phyloP scores from a whole-genome alignment of 176 grass and related monocot genomes.

The maize (Zea mays) region DNA sequence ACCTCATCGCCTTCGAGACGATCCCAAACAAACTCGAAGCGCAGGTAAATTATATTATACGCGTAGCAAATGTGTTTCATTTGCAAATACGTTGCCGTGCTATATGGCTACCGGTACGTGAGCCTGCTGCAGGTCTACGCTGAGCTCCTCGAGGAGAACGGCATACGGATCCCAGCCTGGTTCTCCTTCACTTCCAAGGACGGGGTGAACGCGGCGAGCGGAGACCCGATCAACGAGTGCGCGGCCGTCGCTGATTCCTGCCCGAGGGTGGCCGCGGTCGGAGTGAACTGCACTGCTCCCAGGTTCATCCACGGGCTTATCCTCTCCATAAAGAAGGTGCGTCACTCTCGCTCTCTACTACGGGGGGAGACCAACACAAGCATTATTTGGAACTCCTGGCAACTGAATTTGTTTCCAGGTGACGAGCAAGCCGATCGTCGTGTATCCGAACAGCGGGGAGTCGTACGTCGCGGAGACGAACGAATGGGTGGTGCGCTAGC shows the following conservation, averaged over 20 bases:
- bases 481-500: slow-evolving; percentile 34
- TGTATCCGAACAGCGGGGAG: slow-evolving; percentile 45
- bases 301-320: slow-evolving; percentile 23
- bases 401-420: not conserved
- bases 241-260: slow-evolving; percentile 27
- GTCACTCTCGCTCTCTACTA: not conserved
- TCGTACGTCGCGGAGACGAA: slow-evolving; percentile 40
- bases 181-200: slow-evolving; percentile 42
- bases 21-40: slow-evolving; percentile 40
- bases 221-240: slow-evolving; percentile 32
- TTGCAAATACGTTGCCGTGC: not conserved
- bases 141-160: slow-evolving; percentile 43
- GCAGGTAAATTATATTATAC: not conserved
- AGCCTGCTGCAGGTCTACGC: slow-evolving; percentile 29
- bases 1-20: slow-evolving; percentile 44
- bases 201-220: slow-evolving; percentile 29
- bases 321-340: slow-evolving; percentile 26
- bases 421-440: slow-evolving; percentile 34
- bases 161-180: slow-evolving; percentile 38
- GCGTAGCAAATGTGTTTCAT: not conserved
- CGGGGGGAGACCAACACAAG: too few species aligned
- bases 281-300: slow-evolving; percentile 33
- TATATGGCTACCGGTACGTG: not conserved
- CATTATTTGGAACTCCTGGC: not conserved
- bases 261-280: slow-evolving; percentile 34